A percentile compares a stretch with the other conserved stretches of the same genome.
phyloP scores from a whole-genome alignment of 208 protist species.

The Leptomonas pyrrhocoris region DNA sequence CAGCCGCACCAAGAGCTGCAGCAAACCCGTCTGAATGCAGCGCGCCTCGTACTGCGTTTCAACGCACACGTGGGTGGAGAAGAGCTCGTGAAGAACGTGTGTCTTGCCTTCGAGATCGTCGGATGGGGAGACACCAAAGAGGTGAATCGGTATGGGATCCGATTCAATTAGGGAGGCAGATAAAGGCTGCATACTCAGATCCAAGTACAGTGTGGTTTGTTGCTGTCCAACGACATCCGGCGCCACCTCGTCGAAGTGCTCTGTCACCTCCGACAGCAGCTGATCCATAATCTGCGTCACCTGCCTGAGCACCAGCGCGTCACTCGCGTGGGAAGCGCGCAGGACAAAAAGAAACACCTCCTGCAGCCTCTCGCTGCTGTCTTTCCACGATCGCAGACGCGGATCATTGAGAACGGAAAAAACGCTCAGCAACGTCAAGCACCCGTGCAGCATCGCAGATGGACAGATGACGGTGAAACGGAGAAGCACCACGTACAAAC shows the following conservation, averaged over 20 bases:
- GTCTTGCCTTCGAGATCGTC: neutral
- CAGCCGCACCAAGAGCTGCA: conserved; percentile 26
- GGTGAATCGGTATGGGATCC: neutral
- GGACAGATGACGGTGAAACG: conserved; percentile 52
- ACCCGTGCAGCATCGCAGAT: conserved; percentile 48
- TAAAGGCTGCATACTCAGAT: neutral
- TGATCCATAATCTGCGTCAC: conserved; percentile 15
- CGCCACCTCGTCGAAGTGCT: conserved; percentile 12
- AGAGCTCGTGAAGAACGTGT: conserved; percentile 4
- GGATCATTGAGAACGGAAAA: conserved; percentile 48
- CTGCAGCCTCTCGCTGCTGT: conserved; percentile 40
- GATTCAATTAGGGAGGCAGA: conserved; percentile 1
- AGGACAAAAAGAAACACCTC: conserved; percentile 38
- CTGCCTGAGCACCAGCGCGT: conserved; percentile 8
- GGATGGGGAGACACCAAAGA: neutral
- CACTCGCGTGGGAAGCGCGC: conserved; percentile 25
- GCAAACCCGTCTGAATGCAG: conserved; percentile 25
- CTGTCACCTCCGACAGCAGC: conserved; percentile 21
- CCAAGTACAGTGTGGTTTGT: conserved; percentile 14
- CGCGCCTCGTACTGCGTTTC: conserved; percentile 35
- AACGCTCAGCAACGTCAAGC: conserved; percentile 59
- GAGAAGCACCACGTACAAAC: conserved; percentile 60
- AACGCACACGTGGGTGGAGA: conserved; percentile 22
- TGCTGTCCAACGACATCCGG: neutral
- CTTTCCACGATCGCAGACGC: conserved; percentile 7